Evolutionary conservation across 2,329 filamentous ascomycete genomes (phyloP).

Genomic region (Aspergillus awamori): DNA sequence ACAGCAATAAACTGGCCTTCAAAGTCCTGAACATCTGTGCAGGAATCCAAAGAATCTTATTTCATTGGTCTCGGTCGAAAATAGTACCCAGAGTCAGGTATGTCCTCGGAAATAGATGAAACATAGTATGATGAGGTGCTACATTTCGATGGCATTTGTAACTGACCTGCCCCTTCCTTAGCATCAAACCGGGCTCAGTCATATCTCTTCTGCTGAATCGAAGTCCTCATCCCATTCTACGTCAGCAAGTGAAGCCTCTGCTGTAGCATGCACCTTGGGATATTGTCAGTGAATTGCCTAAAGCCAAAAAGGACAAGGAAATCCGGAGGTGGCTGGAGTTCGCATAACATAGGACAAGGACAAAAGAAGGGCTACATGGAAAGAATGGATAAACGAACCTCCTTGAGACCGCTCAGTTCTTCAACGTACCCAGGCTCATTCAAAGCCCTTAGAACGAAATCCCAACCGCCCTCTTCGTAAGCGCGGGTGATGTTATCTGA

Average conservation of each 20-base stretch:
- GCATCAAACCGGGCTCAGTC: neutral
- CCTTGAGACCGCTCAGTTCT: conserved; percentile 63
- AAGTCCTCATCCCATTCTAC: conserved; percentile 51
- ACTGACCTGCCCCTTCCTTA: neutral
- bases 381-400: conserved; percentile 41
- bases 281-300: conserved; percentile 23
- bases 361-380: conserved; percentile 25
- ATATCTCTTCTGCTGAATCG: conserved; percentile 41
- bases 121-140: neutral
- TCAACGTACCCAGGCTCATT: conserved; percentile 66
- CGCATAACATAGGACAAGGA: conserved; percentile 4
- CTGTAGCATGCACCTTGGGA: conserved; percentile 46
- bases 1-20: neutral
- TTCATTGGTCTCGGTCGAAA: conserved; percentile 80
- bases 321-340: neutral
- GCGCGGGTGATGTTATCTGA: conserved; percentile 57
- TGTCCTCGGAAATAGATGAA: conserved; percentile 21
- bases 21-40: conserved; percentile 19
- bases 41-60: conserved; percentile 84
- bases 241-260: conserved; percentile 49
- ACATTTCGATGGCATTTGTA: neutral
- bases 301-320: neutral
- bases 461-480: conserved; percentile 61
- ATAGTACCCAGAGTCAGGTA: conserved; percentile 40
- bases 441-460: conserved; percentile 61